Evolutionary conservation across 768 basidiomycete genomes (phyloP).

Genomic region (Trametopsis cervina): DNA sequence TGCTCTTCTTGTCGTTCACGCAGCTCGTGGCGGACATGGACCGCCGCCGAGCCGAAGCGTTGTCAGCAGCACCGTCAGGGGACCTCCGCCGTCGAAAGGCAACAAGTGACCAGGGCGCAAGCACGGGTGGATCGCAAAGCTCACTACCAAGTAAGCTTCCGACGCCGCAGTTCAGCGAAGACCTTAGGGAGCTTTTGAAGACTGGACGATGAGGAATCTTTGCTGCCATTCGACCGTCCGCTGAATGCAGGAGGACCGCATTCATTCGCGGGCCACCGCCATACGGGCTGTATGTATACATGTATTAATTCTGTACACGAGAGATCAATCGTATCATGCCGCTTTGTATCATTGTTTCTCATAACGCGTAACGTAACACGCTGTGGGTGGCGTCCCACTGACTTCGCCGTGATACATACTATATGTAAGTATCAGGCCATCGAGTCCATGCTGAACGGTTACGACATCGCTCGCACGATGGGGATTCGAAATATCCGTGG

Average conservation of each 20-base stretch:
- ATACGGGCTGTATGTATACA: no score
- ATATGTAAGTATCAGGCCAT: no score
- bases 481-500: background rate
- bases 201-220: constrained; percentile 3
- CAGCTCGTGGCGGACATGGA: constrained; percentile 88
- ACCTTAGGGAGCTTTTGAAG: constrained; percentile 4
- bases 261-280: no score
- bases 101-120: background rate
- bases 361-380: background rate
- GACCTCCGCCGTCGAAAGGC: constrained; percentile 30
- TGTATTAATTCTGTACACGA: no score
- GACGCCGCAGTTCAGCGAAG: constrained; percentile 1
- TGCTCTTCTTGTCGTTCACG: constrained; percentile 88
- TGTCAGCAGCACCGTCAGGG: constrained; percentile 16
- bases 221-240: background rate
- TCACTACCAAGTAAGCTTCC: background rate
- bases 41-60: constrained; percentile 60
- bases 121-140: background rate
- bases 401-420: no score
- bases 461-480: background rate
- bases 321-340: no score
- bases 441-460: no score
- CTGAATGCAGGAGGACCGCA: no score
- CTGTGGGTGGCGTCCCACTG: background rate
- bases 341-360: no score